Conservation (phyloP, 179 eudicot genomes). For the Vitellaria paradoxa region DNA sequence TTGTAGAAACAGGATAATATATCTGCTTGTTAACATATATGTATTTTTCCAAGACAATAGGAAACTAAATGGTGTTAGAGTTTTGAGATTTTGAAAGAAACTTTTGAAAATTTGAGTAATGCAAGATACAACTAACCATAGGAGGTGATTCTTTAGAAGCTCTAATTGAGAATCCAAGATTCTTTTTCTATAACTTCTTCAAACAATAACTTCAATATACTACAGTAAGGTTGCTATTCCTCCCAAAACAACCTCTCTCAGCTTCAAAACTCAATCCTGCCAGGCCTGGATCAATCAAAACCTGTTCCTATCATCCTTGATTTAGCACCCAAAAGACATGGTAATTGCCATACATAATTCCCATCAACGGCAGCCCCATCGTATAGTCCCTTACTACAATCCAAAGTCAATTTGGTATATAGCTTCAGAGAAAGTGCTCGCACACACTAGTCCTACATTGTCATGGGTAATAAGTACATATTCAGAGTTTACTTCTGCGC, state of each 20-base stretch:
- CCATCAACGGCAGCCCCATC: neutral
- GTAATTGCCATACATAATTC: neutral
- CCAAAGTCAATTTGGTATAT: neutral
- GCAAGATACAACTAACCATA: neutral
- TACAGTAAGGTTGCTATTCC: neutral
- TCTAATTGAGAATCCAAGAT: neutral
- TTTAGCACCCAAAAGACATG: neutral
- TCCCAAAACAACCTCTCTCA: neutral
- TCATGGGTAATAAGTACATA: neutral
- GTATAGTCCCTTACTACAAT: neutral
- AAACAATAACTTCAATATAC: neutral
- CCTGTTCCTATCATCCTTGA: neutral
- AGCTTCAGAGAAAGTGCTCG: too few species aligned
- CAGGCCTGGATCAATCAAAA: neutral
- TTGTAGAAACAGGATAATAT: neutral
- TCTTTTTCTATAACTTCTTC: neutral
- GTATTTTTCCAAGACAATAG: neutral
- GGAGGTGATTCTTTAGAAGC: neutral
- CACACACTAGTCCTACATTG: too few species aligned
- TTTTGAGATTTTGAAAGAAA: slow-evolving; percentile 1
- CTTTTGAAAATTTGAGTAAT: neutral
- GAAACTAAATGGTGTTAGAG: neutral
- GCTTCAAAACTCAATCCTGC: neutral
- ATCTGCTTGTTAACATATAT: neutral
- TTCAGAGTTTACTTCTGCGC: neutral